These are phyloP conservation scores for Leishmania tarentolae DNA, from an alignment of 208 protist genomes.

Conservation along the genomic window DNA sequence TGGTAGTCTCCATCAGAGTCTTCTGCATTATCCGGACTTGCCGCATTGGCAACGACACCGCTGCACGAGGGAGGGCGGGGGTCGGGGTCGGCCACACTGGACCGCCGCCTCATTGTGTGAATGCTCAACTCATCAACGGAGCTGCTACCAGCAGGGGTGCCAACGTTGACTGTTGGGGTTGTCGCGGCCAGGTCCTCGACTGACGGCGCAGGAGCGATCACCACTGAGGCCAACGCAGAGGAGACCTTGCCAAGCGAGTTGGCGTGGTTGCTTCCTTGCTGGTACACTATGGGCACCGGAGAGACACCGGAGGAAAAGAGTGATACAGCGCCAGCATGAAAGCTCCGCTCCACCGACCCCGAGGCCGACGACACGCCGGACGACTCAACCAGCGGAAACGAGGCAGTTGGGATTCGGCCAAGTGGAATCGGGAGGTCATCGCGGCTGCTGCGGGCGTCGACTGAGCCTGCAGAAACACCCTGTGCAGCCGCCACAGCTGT, in stretches of 20 bases:
- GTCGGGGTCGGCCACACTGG: not conserved
- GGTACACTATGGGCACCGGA: not conserved
- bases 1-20: constrained; percentile 9
- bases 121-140: constrained; percentile 14
- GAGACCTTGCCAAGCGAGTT: not conserved
- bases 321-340: not conserved
- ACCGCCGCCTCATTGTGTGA: not conserved
- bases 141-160: not conserved
- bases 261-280: not conserved
- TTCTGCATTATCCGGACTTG: not conserved
- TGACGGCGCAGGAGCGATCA: constrained; percentile 1
- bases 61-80: not conserved
- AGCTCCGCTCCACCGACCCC: not conserved
- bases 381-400: not conserved
- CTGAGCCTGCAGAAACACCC: not conserved
- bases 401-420: not conserved
- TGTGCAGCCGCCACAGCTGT: not conserved
- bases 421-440: not conserved
- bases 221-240: constrained; percentile 11
- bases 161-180: constrained; percentile 2
- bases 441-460: not conserved
- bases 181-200: constrained; percentile 9
- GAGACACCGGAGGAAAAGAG: constrained; percentile 5
- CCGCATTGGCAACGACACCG: not conserved
- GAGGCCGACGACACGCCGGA: not conserved